Base-by-base conservation (phyloP, 2,329 filamentous ascomycete genomes). In the Fusarium decemcellulare region DNA sequence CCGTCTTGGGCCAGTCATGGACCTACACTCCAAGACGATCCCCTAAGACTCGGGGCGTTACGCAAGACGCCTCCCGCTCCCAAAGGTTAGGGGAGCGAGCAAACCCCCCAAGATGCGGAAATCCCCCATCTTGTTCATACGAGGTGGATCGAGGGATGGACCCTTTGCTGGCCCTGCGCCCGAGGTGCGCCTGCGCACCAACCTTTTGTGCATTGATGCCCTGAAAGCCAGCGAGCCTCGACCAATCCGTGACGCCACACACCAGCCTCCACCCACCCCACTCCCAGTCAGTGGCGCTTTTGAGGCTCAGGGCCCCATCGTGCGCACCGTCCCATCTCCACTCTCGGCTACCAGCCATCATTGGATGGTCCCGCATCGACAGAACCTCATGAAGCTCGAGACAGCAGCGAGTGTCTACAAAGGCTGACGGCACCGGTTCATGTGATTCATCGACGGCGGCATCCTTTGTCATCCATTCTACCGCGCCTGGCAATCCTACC, bases 301-400 rank as follows among this genome's bases (percentile, higher is more conserved):
- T 63, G 66, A 67, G 66, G 66, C 66, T 69, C 57, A 66, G n/a
- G 47, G 23, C 47, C 47, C 36, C 47, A 36, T 32, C 23, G 32
- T 34, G 32, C 32, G 32, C 12, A 34, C 9, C 62, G 58, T 58
- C 53, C 36, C 58, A 59, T 64, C 60, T 60, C 67, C 67, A 63
- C 23, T 23, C 23, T 23, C 23, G 23, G 23, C 23, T 23, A 23
- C 23, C 67, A 62, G 47, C 59, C 55, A 61, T 51, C 61, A 60
- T 62, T 70, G 48, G 59, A 59, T 48, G 48, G 37, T 40, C 46
- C 27, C 42, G 27, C 12, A 34, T 34, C 65, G 61, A 63, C 32
- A 56, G 23, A 53, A 54, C 65, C 40, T 69, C 55, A 36, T 59
- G 23, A 53, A 39, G 27, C 39, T 61, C 16, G 37, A 16, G 30